Percentiles rank a stretch among this genome's conserved stretches.
These are phyloP conservation scores for Saccharomycopsis lassenensis DNA, from an alignment of 805 yeast species.

Conservation along the genomic window DNA sequence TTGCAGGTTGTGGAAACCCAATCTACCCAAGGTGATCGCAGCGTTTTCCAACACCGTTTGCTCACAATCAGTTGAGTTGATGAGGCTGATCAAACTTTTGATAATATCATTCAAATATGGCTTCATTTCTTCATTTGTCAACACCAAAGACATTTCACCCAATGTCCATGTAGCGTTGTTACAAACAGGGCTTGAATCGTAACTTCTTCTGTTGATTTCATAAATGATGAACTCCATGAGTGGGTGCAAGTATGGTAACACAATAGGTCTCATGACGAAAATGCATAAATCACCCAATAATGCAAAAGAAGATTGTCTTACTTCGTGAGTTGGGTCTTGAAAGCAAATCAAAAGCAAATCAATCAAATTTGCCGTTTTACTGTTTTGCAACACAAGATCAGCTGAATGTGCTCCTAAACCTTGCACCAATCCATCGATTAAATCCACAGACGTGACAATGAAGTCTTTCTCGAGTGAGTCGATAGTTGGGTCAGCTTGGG, in stretches of 20 bases:
- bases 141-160: constrained; percentile 72
- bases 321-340: constrained; percentile 71
- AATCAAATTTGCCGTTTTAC: constrained; percentile 33
- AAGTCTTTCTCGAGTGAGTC: constrained; percentile 85
- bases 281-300: constrained; percentile 83
- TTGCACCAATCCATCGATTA: constrained; percentile 87
- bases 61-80: constrained; percentile 43
- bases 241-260: constrained; percentile 37
- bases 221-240: constrained; percentile 56
- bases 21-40: constrained; percentile 80
- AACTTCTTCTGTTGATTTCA: constrained; percentile 47
- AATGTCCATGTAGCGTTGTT: constrained; percentile 91
- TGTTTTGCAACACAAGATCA: constrained; percentile 36
- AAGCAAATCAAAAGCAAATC: constrained; percentile 57
- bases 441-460: constrained; percentile 76
- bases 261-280: constrained; percentile 34
- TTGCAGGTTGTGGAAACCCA: constrained; percentile 57
- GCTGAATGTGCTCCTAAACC: constrained; percentile 62
- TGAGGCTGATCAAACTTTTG: constrained; percentile 46
- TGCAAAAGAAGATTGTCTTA: constrained; percentile 89
- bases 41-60: constrained; percentile 72
- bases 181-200: constrained; percentile 49
- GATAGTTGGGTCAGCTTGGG: constrained; percentile 53
- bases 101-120: constrained; percentile 47
- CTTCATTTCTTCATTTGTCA: constrained; percentile 33